Evolutionary conservation across 345 rosid species (phyloP).

Genomic region (Atalantia buxifolia): DNA sequence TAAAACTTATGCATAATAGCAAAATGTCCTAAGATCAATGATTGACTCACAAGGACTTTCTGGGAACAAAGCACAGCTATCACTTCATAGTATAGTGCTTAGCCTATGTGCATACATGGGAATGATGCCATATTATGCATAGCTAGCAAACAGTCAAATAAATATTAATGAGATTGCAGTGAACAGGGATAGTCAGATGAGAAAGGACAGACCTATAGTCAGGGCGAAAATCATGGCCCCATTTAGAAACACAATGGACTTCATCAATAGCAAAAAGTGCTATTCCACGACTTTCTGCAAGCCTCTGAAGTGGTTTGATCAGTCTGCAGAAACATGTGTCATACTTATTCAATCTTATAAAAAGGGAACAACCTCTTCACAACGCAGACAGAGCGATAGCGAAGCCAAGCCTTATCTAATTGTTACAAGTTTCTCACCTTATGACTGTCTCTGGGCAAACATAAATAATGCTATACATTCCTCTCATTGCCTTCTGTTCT

Average conservation of each 20-base stretch:
- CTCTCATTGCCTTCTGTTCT: slow-evolving; percentile 84
- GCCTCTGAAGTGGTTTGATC: slow-evolving; percentile 66
- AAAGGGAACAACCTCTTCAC: slow-evolving; percentile 3
- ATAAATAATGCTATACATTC: slow-evolving; percentile 73
- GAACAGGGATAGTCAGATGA: slow-evolving; percentile 1
- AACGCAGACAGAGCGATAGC: neutral
- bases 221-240: slow-evolving; percentile 97
- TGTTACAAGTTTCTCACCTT: slow-evolving; percentile 36
- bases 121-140: neutral
- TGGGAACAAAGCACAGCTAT: neutral
- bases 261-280: slow-evolving; percentile 90
- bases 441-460: slow-evolving; percentile 83
- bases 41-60: neutral
- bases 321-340: slow-evolving; percentile 43
- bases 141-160: neutral
- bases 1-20: neutral
- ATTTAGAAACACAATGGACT: slow-evolving; percentile 88
- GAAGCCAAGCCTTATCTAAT: no score
- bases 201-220: slow-evolving; percentile 52
- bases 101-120: neutral
- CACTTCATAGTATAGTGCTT: neutral
- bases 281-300: slow-evolving; percentile 73
- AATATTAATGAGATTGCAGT: neutral
- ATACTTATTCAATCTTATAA: slow-evolving; percentile 4
- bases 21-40: neutral